A percentile compares a stretch with the other conserved stretches of the same genome.
phyloP scores from a whole-genome alignment of 2,329 filamentous ascomycete species.

The Alternaria sp. region DNA sequence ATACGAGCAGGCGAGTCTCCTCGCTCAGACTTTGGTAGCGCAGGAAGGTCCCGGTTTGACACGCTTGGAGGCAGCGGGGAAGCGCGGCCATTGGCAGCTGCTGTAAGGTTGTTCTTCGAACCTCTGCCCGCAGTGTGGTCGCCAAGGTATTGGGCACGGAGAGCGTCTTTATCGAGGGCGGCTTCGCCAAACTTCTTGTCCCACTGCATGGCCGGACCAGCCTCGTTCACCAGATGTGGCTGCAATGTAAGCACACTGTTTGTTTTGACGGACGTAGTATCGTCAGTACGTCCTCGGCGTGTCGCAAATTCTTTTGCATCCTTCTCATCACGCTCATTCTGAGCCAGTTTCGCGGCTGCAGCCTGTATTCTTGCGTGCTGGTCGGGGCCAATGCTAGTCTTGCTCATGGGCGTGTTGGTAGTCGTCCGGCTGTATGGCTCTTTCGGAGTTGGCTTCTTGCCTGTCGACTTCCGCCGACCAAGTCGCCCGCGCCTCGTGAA shows the following conservation, averaged over 20 bases:
- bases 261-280: conserved; percentile 71
- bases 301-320: conserved; percentile 56
- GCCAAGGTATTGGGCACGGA: conserved; percentile 84
- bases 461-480: conserved; percentile 60
- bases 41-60: conserved; percentile 51
- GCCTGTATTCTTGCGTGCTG: conserved; percentile 93
- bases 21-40: conserved; percentile 46
- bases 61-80: conserved; percentile 32
- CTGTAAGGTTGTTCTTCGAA: conserved; percentile 53
- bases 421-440: conserved; percentile 60
- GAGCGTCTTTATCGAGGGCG: conserved; percentile 81
- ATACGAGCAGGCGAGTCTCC: conserved; percentile 36
- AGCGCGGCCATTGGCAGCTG: conserved; percentile 39
- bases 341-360: conserved; percentile 83
- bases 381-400: conserved; percentile 84
- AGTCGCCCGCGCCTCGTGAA: conserved; percentile 74
- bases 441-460: conserved; percentile 52
- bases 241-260: conserved; percentile 90
- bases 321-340: conserved; percentile 68
- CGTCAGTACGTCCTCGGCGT: conserved; percentile 61
- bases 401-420: conserved; percentile 67
- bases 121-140: conserved; percentile 76
- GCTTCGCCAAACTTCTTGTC: conserved; percentile 95
- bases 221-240: conserved; percentile 81
- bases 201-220: conserved; percentile 95